Evolutionary conservation across 78 protist species (phyloP).

Genomic region (Dictyostelium purpureum): DNA sequence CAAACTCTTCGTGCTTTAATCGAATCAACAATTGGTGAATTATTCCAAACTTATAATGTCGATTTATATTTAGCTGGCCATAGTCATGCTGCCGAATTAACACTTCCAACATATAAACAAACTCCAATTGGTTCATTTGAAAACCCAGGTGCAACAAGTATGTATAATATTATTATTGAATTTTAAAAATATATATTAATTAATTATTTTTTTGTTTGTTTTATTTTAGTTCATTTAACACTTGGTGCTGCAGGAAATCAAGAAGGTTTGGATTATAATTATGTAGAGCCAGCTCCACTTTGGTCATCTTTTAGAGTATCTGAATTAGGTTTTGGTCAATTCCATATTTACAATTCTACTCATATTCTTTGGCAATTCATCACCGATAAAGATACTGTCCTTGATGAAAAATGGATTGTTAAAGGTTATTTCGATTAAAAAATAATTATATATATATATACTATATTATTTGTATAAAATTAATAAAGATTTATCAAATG

Average conservation of each 20-base stretch:
- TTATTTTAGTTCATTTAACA: constrained; percentile 40
- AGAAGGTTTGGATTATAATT: constrained; percentile 44
- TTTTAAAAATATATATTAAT: too few relatives aligned
- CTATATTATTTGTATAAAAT: too few relatives aligned
- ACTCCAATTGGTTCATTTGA: constrained; percentile 35
- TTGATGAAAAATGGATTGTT: constrained; percentile 68
- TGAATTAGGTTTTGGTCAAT: constrained; percentile 35
- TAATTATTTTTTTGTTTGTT: too few relatives aligned
- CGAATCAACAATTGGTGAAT: constrained; percentile 57
- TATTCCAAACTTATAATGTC: constrained; percentile 55
- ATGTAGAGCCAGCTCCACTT: constrained; percentile 33
- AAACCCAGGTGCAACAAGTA: constrained; percentile 72
- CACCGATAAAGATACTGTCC: background rate
- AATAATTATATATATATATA: too few relatives aligned
- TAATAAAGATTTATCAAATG: too few relatives aligned
- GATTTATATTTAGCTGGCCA: constrained; percentile 70
- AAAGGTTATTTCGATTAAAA: constrained; percentile 73
- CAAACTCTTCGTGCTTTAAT: constrained; percentile 57
- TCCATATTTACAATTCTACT: constrained; percentile 16
- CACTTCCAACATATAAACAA: constrained; percentile 37
- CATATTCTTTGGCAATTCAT: constrained; percentile 58
- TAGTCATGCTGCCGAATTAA: constrained; percentile 59
- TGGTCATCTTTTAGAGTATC: constrained; percentile 11
- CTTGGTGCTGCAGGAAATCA: constrained; percentile 74
- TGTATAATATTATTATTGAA: too few relatives aligned